Evolutionary conservation across 768 basidiomycete genomes (phyloP), one percentile per base, ranked within the genome.

Genomic region (Leucogyrophana mollusca): DNA sequence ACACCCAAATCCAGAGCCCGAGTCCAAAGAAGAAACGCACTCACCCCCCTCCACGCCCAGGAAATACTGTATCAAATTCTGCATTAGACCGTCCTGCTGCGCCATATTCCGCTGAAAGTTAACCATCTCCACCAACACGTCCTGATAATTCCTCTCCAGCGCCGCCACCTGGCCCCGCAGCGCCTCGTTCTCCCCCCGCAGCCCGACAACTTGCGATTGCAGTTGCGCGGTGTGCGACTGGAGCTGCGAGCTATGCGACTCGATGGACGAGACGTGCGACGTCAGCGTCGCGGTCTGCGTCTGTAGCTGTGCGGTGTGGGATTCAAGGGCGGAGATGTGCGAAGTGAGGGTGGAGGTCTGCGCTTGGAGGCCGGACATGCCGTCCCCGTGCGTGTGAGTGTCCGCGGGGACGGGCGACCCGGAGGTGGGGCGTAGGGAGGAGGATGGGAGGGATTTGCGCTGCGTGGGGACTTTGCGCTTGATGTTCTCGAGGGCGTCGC

Each of bases 11-110:
- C 27, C 39, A 55, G 53, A 54, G n/a, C 27, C 34, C 72, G 80
- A 39, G 72, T 13, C 27, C 27, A 47, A 27, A 74, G 74, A 21
- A 34, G 16, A 18, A 30, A 30, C 17, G 25, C 18, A 67, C 74
- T 64, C 61, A 76, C 76, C 75, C 51, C 72, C 73, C 68, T 90
- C 89, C 52, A 78, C 68, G 54, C 85, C 82, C 55, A 93, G 69
- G 64, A 90, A 87, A 68, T 89, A 90, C 47, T 85, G 82, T 55
- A 94, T 84, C 49, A 93, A 60, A 55, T 79, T 82, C 66, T 90
- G 86, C 80, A 90, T 85, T 45, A 92, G 63, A 34, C 80, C 81
- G 55, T 94, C 92, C 71, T 92, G 90, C 66, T 90, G 85, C 24
- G 85, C 87, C 80, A 85, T 80, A 54, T 79, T 81, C 49, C 79